Conservation (phyloP, 179 eudicot species). For the Actinidia arguta region DNA sequence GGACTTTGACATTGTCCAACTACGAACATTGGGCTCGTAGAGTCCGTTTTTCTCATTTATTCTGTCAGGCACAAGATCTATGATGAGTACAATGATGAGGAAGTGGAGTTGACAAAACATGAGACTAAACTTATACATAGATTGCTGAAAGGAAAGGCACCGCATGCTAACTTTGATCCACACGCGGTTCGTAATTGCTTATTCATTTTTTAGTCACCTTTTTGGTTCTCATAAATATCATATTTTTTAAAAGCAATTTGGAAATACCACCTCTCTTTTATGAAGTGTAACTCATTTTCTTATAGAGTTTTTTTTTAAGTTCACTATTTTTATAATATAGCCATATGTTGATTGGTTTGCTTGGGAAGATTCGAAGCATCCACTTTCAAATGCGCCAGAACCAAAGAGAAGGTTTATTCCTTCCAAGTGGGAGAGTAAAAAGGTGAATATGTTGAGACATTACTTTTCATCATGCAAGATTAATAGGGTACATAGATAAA, state of each 20-base stretch:
- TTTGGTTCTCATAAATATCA: not conserved
- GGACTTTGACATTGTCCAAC: slow-evolving; percentile 2
- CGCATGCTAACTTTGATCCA: slow-evolving; percentile 92
- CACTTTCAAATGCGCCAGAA: slow-evolving; percentile 88
- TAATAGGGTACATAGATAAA: not conserved
- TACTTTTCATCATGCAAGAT: not conserved
- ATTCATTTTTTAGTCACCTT: slow-evolving; percentile 14
- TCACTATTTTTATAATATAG: slow-evolving; percentile 52
- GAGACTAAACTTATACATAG: slow-evolving; percentile 68
- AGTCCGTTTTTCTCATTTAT: not conserved
- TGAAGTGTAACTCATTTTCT: slow-evolving; percentile 4
- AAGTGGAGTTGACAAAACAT: slow-evolving; percentile 74
- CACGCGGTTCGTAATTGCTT: slow-evolving; percentile 55
- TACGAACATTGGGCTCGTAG: not conserved
- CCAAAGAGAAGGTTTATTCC: slow-evolving; percentile 94
- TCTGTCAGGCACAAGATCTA: slow-evolving; percentile 70
- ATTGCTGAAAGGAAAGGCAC: slow-evolving; percentile 79
- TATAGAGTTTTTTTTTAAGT: slow-evolving; percentile 5
- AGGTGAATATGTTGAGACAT: slow-evolving; percentile 41
- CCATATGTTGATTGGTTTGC: slow-evolving; percentile 90
- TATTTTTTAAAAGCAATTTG: not conserved
- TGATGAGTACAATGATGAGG: slow-evolving; percentile 92
- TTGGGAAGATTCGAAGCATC: slow-evolving; percentile 77
- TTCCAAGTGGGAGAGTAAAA: slow-evolving; percentile 92
- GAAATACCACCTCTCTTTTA: not conserved